These are phyloP conservation scores for Oryza brachyantha DNA, from an alignment of 176 grass and related monocot species.

Conservation along the genomic window DNA sequence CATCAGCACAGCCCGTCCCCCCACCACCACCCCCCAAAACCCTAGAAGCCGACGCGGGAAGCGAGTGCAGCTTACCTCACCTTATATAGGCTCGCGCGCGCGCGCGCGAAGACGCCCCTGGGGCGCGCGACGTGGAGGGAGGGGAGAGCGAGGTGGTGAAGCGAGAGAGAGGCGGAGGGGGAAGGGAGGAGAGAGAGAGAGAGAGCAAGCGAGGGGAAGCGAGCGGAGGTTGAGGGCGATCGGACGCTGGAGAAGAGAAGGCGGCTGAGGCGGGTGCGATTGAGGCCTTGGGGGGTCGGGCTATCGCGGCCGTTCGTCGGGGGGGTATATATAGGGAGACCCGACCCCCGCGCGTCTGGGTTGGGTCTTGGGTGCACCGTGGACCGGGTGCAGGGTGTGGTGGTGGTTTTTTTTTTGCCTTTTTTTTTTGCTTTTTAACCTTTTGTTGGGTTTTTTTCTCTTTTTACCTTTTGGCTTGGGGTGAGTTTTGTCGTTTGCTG, in stretches of 20 bases:
- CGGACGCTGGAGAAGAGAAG: constrained; percentile 85
- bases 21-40: no score
- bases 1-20: constrained; percentile 16
- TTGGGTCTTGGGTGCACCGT: constrained; percentile 26
- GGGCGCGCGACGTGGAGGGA: constrained; percentile 31
- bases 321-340: constrained; percentile 26
- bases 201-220: constrained; percentile 4
- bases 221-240: constrained; percentile 39
- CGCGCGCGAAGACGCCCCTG: no score
- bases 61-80: constrained; percentile 30
- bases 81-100: constrained; percentile 33
- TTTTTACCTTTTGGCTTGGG: not conserved
- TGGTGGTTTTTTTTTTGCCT: not conserved
- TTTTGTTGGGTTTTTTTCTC: not conserved
- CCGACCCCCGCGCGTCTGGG: no score
- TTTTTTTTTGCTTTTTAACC: not conserved
- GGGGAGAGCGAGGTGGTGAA: constrained; percentile 27
- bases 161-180: not conserved
- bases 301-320: constrained; percentile 71
- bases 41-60: not conserved
- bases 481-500: not conserved
- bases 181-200: not conserved
- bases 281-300: constrained; percentile 23
- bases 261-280: constrained; percentile 47
- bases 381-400: constrained; percentile 11